Evolutionary conservation across 2,329 filamentous ascomycete species (phyloP), one percentile per base, ranked within the genome.

Genomic region (Ceratocystis eucalypticola): DNA sequence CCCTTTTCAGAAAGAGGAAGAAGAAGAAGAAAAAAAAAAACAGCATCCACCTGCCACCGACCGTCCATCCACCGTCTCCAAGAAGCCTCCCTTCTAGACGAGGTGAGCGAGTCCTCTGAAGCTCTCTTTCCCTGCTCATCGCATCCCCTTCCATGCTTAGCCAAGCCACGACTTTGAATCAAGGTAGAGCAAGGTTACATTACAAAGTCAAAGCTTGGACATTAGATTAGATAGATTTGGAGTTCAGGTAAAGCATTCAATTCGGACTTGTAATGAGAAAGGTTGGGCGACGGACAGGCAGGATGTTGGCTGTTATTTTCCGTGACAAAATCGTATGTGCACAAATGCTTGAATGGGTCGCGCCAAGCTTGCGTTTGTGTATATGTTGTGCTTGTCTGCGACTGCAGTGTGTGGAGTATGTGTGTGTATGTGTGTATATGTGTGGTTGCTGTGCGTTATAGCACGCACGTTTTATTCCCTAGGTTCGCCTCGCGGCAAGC

Each of bases 121-220:
- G 33, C 10, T 37, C 33, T 37, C 10, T 12, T 12, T 1, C 8
- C 46, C 46, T 20, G n/a, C n/a, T 22, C 22, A 22, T 50, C 46
- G 20, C 46, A 50, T n/a, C 22, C 46, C 46, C 17, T 28, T 15
- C 20, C 48, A 20, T 53, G 48, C 48, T 25, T 25, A 20, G 48
- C 7, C 48, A 53, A 25, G 48, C 48, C 20, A 53, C 48, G 48
- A 25, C 22, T 53, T 22, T 53, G 48, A 53, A 53, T 53, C 48
- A 53, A 53, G 46, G 46, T 53, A 53, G 48, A 15, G 48, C 48
- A 53, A 53, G 48, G 48, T 53, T 53, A 53, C 48, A 53, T 53
- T 53, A 53, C 48, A 7, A 53, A 53, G 48, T 53, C 48, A 53
- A 53, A 53, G 48, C 48, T 53, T 53, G 20, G 48, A 53, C 48